Percentiles rank a stretch among this genome's conserved stretches.
phyloP scores from a whole-genome alignment of 331 rosid genomes.

The Telfairia occidentalis region DNA sequence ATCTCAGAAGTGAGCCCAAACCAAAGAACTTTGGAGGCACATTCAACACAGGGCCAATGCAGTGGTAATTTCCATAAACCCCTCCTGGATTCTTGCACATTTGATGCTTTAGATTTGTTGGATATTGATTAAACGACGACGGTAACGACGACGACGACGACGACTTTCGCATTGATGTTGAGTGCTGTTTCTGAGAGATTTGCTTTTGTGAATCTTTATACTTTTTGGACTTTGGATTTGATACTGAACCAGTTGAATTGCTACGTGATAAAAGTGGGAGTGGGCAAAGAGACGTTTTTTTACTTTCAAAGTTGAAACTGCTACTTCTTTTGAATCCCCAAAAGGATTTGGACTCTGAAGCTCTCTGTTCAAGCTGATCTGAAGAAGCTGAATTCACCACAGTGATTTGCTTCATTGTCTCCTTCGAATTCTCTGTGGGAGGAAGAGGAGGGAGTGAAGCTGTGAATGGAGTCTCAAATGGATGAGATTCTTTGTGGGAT shows the following conservation, averaged over 20 bases:
- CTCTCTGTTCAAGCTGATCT: constrained; percentile 26
- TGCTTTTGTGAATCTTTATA: constrained; percentile 25
- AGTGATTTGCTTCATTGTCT: constrained; percentile 20
- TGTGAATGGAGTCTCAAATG: constrained; percentile 13
- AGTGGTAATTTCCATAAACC: constrained; percentile 34
- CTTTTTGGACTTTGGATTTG: constrained; percentile 32
- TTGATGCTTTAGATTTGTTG: constrained; percentile 36
- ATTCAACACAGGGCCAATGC: constrained; percentile 59
- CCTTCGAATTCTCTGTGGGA: constrained; percentile 23
- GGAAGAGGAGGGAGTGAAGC: constrained; percentile 48
- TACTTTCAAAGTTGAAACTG: constrained; percentile 61
- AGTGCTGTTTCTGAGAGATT: constrained; percentile 24
- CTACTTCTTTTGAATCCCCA: constrained; percentile 87
- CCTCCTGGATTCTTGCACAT: constrained; percentile 54
- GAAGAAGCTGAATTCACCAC: constrained; percentile 6
- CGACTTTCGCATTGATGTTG: constrained; percentile 21
- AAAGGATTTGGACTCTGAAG: constrained; percentile 46
- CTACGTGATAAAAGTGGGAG: constrained; percentile 65
- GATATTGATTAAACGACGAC: constrained; percentile 19
- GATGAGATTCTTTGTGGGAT: constrained; percentile 17
- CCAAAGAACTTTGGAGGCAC: constrained; percentile 68
- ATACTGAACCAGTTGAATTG: constrained; percentile 60
- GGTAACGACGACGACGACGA: constrained; percentile 18
- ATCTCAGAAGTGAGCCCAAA: constrained; percentile 53
- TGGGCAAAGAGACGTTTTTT: constrained; percentile 34